Percentiles rank a stretch among this genome's conserved stretches.
phyloP scores from a whole-genome alignment of 1,284 basidiomycete genomes.

The Microbotryum silenes-acaulis region DNA sequence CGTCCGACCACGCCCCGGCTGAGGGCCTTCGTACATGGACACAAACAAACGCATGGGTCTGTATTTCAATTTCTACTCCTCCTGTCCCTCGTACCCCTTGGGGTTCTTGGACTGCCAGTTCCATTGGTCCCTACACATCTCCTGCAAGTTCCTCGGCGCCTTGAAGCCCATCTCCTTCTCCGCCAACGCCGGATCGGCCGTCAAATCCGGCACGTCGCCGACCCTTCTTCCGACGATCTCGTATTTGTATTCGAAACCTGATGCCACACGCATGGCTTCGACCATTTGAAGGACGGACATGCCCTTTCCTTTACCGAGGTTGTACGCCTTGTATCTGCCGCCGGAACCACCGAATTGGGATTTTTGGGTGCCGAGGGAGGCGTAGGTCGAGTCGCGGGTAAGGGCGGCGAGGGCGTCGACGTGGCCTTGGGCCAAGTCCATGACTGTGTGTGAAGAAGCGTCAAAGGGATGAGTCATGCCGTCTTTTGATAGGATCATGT shows the following conservation, averaged over 20 bases:
- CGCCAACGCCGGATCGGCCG: slow-evolving; percentile 84
- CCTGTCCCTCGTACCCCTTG: slow-evolving; percentile 37
- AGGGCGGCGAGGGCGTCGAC: slow-evolving; percentile 84
- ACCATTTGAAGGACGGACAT: slow-evolving; percentile 90
- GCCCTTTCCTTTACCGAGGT: slow-evolving; percentile 88
- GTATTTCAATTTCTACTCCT: slow-evolving; percentile 1
- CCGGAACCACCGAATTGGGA: slow-evolving; percentile 42
- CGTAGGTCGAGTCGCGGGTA: slow-evolving; percentile 52
- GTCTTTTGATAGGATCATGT: not conserved
- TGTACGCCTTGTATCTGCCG: slow-evolving; percentile 81
- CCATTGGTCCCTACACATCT: slow-evolving; percentile 89
- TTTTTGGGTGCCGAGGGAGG: slow-evolving; percentile 38
- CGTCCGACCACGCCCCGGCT: too few species aligned
- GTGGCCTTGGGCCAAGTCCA: slow-evolving; percentile 91
- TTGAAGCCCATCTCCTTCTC: slow-evolving; percentile 92
- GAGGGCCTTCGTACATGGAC: too few species aligned
- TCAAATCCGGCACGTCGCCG: slow-evolving; percentile 95
- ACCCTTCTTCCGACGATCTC: slow-evolving; percentile 80
- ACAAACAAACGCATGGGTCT: too few species aligned
- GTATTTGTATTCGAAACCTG: slow-evolving; percentile 79
- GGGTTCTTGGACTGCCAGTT: slow-evolving; percentile 53
- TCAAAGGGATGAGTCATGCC: not conserved
- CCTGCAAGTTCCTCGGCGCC: slow-evolving; percentile 68
- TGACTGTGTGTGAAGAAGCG: slow-evolving; percentile 46
- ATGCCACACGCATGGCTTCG: slow-evolving; percentile 88